Evolutionary conservation across 2,329 filamentous ascomycete species (phyloP).

Genomic region (Epicoccum sorghinum): DNA sequence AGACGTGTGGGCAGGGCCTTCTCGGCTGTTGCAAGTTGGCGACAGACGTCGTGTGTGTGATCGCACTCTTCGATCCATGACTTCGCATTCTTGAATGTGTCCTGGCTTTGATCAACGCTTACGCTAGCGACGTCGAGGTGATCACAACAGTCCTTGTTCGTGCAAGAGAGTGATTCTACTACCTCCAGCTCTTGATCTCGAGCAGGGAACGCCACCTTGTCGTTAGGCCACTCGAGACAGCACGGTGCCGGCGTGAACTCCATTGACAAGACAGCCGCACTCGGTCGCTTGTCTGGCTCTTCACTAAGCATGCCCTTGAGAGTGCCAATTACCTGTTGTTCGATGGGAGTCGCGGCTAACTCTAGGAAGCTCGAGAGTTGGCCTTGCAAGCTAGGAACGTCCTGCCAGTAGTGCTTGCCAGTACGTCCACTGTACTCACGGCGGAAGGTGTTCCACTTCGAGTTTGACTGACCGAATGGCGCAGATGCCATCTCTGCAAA

Average conservation of each 20-base stretch:
- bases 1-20: constrained; percentile 40
- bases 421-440: constrained; percentile 36
- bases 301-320: constrained; percentile 41
- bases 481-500: constrained; percentile 85
- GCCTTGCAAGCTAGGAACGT: constrained; percentile 36
- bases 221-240: constrained; percentile 46
- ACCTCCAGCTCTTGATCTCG: constrained; percentile 38
- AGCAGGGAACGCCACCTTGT: constrained; percentile 40
- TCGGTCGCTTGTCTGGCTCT: constrained; percentile 38
- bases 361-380: constrained; percentile 33
- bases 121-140: constrained; percentile 16
- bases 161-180: constrained; percentile 32
- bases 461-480: constrained; percentile 31
- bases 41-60: constrained; percentile 36
- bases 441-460: constrained; percentile 34
- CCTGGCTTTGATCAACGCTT: neutral
- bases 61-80: constrained; percentile 40
- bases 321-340: constrained; percentile 34
- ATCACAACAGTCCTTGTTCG: constrained; percentile 25
- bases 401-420: constrained; percentile 46
- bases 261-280: constrained; percentile 38
- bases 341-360: constrained; percentile 22
- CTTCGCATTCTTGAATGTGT: constrained; percentile 26
- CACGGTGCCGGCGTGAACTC: constrained; percentile 45
- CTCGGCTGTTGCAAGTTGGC: constrained; percentile 8